These are phyloP conservation scores for Pythium plurisporium DNA, from an alignment of 352 stramenopile species.

Conservation along the genomic window DNA sequence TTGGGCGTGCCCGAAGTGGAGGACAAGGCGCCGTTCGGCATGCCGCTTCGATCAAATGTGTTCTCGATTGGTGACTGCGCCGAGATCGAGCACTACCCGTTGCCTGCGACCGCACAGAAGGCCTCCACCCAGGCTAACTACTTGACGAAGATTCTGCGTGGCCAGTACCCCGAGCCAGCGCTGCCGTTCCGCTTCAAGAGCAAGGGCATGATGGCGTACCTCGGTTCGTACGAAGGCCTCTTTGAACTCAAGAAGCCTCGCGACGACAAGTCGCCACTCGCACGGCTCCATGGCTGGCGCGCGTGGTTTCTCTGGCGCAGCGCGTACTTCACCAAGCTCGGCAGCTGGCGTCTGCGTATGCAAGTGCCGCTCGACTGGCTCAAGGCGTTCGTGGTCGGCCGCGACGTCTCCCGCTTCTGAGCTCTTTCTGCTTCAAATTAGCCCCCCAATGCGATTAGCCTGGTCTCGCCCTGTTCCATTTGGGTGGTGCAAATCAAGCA, in stretches of 20 bases:
- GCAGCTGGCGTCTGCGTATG: slow-evolving; percentile 90
- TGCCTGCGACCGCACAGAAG: slow-evolving; percentile 92
- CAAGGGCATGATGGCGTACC: slow-evolving; percentile 93
- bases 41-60: slow-evolving; percentile 76
- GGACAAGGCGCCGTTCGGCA: slow-evolving; percentile 45
- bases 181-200: slow-evolving; percentile 69
- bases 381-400: slow-evolving; percentile 94
- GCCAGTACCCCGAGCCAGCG: slow-evolving; percentile 40
- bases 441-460: no score
- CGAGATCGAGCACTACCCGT: slow-evolving; percentile 72
- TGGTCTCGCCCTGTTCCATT: background rate
- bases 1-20: slow-evolving; percentile 57
- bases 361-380: slow-evolving; percentile 97
- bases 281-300: slow-evolving; percentile 79
- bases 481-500: slow-evolving; percentile 2
- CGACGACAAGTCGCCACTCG: slow-evolving; percentile 33
- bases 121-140: slow-evolving; percentile 77
- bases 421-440: no score
- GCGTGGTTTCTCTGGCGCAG: slow-evolving; percentile 93
- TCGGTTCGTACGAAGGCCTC: slow-evolving; percentile 93
- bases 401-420: slow-evolving; percentile 93
- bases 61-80: slow-evolving; percentile 96
- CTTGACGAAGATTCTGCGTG: slow-evolving; percentile 49
- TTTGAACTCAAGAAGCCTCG: slow-evolving; percentile 59
- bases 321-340: slow-evolving; percentile 95